Conservation (phyloP, 352 stramenopile species). For the Globisporangium mamillatum region DNA sequence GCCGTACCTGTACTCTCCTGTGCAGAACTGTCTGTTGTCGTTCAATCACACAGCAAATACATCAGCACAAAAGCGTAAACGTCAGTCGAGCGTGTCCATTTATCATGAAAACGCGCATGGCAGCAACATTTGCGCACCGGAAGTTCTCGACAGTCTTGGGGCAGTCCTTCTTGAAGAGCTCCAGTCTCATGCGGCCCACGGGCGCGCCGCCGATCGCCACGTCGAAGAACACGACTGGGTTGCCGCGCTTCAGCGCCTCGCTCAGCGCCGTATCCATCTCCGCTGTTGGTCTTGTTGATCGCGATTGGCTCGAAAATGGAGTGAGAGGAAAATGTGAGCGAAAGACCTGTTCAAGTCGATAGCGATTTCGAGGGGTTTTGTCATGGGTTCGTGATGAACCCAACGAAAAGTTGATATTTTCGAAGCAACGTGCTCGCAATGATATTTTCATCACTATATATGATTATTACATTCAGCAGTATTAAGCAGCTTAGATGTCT, state of each 20-base stretch:
- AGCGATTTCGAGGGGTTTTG: background rate
- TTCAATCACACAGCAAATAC: constrained; percentile 3
- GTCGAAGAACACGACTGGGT: constrained; percentile 96
- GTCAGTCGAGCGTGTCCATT: background rate
- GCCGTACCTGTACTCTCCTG: constrained; percentile 91
- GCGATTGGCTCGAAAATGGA: background rate
- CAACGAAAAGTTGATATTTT: background rate
- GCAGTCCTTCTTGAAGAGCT: constrained; percentile 96
- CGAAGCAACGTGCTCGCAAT: background rate
- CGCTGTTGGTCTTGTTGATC: constrained; percentile 4
- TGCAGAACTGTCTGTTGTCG: constrained; percentile 92
- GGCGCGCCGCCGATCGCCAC: constrained; percentile 85
- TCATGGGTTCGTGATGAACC: background rate
- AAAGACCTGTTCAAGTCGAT: background rate
- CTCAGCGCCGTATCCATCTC: constrained; percentile 85
- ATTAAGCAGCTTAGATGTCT: background rate
- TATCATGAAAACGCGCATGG: background rate
- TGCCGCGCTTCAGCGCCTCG: constrained; percentile 91
- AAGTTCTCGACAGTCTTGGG: constrained; percentile 98
- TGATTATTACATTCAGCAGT: background rate
- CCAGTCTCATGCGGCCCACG: constrained; percentile 91
- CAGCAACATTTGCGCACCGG: constrained; percentile 26
- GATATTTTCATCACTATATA: background rate
- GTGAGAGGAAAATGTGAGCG: background rate
- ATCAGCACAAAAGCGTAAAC: background rate